These are phyloP conservation scores for Boletus tomentosulus DNA, from an alignment of 768 basidiomycete genomes.

Conservation along the genomic window DNA sequence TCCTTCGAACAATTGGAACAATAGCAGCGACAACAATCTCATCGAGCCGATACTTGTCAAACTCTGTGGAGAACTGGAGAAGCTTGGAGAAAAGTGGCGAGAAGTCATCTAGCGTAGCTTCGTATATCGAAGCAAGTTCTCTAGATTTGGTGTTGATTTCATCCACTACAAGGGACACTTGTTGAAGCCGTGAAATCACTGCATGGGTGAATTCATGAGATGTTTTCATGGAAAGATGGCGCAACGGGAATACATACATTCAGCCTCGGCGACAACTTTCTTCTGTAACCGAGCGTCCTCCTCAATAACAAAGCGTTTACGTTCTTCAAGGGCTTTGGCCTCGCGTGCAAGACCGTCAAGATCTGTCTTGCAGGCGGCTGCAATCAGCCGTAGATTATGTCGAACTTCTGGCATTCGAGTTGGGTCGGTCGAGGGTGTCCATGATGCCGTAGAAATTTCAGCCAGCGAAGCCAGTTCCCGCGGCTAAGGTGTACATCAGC, in stretches of 20 bases:
- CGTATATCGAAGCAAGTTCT: conserved; percentile 60
- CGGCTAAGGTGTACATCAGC: conserved; percentile 44
- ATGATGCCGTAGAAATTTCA: conserved; percentile 67
- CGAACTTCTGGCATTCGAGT: conserved; percentile 94
- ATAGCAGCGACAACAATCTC: conserved; percentile 94
- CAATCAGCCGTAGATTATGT: conserved; percentile 88
- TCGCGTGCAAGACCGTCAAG: conserved; percentile 88
- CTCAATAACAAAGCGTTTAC: conserved; percentile 62
- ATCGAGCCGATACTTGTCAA: conserved; percentile 74
- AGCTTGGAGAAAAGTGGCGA: conserved; percentile 69
- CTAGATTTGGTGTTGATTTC: conserved; percentile 65
- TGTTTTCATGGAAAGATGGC: neutral
- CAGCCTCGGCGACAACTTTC: conserved; percentile 71
- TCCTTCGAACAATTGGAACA: conserved; percentile 69
- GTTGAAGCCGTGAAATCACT: conserved; percentile 79
- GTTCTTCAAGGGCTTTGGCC: conserved; percentile 77
- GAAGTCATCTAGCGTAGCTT: conserved; percentile 71
- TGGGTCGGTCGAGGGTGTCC: conserved; percentile 85
- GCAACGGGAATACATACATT: conserved; percentile 44
- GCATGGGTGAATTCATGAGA: conserved; percentile 4
- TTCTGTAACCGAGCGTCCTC: conserved; percentile 72
- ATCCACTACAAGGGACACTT: conserved; percentile 69
- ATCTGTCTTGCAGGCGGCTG: conserved; percentile 76
- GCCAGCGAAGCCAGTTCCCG: conserved; percentile 84
- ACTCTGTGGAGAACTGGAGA: conserved; percentile 70